Percentiles rank a stretch among this genome's conserved stretches.
Conservation (phyloP, 2,329 filamentous ascomycete genomes). For the Apiospora hydei region DNA sequence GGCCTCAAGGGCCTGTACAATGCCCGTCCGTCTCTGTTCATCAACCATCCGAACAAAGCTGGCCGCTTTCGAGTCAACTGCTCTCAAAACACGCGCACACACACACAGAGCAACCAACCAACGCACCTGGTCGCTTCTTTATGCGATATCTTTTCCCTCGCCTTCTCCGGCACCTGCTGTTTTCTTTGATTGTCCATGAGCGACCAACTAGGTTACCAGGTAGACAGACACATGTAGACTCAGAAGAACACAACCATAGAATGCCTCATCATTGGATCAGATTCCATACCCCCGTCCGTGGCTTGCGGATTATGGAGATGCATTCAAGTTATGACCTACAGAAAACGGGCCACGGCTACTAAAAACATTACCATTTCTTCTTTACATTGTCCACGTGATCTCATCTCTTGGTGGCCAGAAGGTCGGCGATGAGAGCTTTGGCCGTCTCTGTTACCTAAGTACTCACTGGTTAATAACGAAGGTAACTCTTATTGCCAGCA, state of each 20-base stretch:
- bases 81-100: not conserved
- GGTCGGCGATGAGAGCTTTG: not conserved
- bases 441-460: too few relatives aligned
- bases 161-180: not conserved
- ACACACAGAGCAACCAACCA: not conserved
- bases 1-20: not conserved
- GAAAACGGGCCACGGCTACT: not conserved
- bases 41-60: slow-evolving; percentile 10
- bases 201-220: not conserved
- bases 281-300: not conserved
- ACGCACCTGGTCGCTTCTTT: not conserved
- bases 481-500: too few relatives aligned
- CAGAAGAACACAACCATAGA: too few relatives aligned
- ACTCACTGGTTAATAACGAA: too few relatives aligned
- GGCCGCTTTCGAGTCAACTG: slow-evolving; percentile 14
- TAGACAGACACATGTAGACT: not conserved
- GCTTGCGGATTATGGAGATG: not conserved
- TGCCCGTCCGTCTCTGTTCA: not conserved
- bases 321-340: not conserved
- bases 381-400: not conserved
- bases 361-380: not conserved
- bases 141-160: not conserved
- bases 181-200: not conserved
- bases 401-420: not conserved
- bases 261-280: not conserved